phyloP scores from a whole-genome alignment of 768 basidiomycete genomes.

The Leccinum subgranulosum region DNA sequence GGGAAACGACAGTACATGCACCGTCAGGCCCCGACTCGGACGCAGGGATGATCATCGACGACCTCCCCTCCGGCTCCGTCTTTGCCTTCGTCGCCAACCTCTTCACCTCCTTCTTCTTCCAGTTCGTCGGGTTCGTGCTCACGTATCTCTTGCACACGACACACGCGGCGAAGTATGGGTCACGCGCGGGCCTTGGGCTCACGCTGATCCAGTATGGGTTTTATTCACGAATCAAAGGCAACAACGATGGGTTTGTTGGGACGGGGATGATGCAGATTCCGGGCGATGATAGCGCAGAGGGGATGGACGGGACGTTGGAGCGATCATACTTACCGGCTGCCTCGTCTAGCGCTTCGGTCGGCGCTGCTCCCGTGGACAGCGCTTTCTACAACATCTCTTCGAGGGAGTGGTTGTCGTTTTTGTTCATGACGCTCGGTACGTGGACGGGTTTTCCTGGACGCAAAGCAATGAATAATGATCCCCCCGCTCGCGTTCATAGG shows the following conservation, averaged over 20 bases:
- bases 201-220: constrained; percentile 94
- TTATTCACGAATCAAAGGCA: constrained; percentile 47
- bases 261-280: constrained; percentile 12
- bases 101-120: constrained; percentile 93
- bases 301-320: constrained; percentile 10
- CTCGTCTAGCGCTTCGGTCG: constrained; percentile 7
- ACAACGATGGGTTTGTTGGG: constrained; percentile 26
- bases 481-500: constrained; percentile 38
- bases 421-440: constrained; percentile 85
- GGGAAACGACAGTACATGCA: constrained; percentile 93
- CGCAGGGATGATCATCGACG: constrained; percentile 82
- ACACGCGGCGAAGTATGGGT: constrained; percentile 92
- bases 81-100: constrained; percentile 73
- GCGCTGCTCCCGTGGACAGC: constrained; percentile 16
- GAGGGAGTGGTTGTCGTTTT: constrained; percentile 86
- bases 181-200: constrained; percentile 91
- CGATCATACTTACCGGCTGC: constrained; percentile 23
- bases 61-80: constrained; percentile 80
- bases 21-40: constrained; percentile 50
- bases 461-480: neutral
- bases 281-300: constrained; percentile 17
- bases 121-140: constrained; percentile 90
- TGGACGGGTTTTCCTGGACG: neutral
- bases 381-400: constrained; percentile 42
- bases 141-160: constrained; percentile 91